A percentile compares a stretch with the other conserved stretches of the same genome.
Conservation (phyloP, 148 eudicot species). For the Pharnaceum exiguum region DNA sequence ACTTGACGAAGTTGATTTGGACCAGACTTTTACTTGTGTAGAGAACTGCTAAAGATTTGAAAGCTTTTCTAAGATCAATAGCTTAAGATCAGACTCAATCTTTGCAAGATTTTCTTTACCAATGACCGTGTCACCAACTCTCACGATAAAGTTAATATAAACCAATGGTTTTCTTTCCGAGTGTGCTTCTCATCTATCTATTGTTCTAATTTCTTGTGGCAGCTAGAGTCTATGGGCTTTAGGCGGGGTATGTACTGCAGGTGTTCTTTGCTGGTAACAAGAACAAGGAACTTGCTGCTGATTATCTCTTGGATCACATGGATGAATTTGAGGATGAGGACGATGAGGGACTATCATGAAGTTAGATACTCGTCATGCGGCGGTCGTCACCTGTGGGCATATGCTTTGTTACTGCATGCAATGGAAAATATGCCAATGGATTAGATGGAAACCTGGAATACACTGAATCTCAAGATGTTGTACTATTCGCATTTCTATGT, state of each 20-base stretch:
- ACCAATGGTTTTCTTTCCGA: too few relatives aligned
- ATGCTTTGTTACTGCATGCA: conserved; percentile 19
- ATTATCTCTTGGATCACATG: conserved; percentile 76
- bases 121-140: too few relatives aligned
- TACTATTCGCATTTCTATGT: too few relatives aligned
- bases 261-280: conserved; percentile 79
- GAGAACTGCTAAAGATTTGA: too few relatives aligned
- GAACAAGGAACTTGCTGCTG: conserved; percentile 74
- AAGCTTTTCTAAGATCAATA: too few relatives aligned
- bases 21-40: too few relatives aligned
- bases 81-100: too few relatives aligned
- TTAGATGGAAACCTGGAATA: too few relatives aligned
- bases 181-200: background rate
- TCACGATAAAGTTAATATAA: too few relatives aligned
- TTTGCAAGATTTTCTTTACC: too few relatives aligned
- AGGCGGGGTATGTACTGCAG: conserved; percentile 66
- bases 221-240: conserved; percentile 89
- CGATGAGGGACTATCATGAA: conserved; percentile 30
- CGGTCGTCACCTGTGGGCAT: conserved; percentile 5
- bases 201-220: conserved; percentile 16
- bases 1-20: too few relatives aligned
- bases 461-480: too few relatives aligned
- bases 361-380: background rate
- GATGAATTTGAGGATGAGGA: conserved; percentile 60
- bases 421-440: conserved; percentile 14